Percentiles rank a stretch among this genome's conserved stretches.
Evolutionary conservation across 2,329 filamentous ascomycete species (phyloP).

Genomic region (Xylaria sp.): DNA sequence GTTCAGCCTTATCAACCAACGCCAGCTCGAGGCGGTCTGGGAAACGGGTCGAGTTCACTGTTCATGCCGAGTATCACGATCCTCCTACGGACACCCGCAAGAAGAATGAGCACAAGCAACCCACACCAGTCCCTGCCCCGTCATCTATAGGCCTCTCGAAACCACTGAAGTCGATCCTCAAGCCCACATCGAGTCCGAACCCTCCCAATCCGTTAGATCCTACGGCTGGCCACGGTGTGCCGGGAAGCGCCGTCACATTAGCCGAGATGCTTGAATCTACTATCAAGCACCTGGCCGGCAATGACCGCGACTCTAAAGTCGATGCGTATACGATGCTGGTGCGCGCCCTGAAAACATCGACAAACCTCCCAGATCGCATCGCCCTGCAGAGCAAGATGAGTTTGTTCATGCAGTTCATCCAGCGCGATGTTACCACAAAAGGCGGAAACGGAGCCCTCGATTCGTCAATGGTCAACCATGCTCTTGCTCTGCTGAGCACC

Average conservation of each 20-base stretch:
- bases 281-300: conserved; percentile 80
- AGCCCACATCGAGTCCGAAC: conserved; percentile 64
- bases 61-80: conserved; percentile 67
- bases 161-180: conserved; percentile 79
- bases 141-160: conserved; percentile 55
- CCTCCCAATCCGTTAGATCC: conserved; percentile 60
- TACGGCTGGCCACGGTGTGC: conserved; percentile 55
- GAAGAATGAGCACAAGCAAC: conserved; percentile 51
- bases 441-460: conserved; percentile 68
- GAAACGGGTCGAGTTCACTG: conserved; percentile 69
- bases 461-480: conserved; percentile 77
- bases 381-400: conserved; percentile 80
- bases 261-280: conserved; percentile 87
- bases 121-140: conserved; percentile 56
- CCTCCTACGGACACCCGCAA: conserved; percentile 59
- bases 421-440: conserved; percentile 78
- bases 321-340: conserved; percentile 89
- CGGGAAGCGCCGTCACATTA: conserved; percentile 64
- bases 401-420: conserved; percentile 82
- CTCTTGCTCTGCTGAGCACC: conserved; percentile 79
- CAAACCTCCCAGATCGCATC: conserved; percentile 80
- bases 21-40: conserved; percentile 58
- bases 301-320: conserved; percentile 76
- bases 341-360: conserved; percentile 80
- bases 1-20: conserved; percentile 56